These are phyloP conservation scores for Globisporangium lucens DNA, from an alignment of 352 stramenopile genomes.

Conservation along the genomic window DNA sequence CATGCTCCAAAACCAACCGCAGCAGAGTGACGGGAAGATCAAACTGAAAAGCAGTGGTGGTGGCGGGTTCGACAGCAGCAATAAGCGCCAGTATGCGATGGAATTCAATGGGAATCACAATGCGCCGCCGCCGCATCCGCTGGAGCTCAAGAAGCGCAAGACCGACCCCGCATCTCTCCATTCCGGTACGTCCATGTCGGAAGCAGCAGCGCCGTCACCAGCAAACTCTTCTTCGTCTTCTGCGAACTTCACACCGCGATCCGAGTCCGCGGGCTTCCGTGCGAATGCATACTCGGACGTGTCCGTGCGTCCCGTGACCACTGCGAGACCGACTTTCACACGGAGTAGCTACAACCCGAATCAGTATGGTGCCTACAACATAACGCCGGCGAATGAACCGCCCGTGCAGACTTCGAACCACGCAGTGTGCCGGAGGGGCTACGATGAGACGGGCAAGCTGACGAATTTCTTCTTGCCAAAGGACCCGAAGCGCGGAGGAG, in stretches of 20 bases:
- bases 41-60: slow-evolving; percentile 23
- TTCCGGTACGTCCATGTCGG: slow-evolving; percentile 2
- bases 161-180: slow-evolving; percentile 23
- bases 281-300: slow-evolving; percentile 71
- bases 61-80: slow-evolving; percentile 17
- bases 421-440: slow-evolving; percentile 54
- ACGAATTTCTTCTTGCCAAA: slow-evolving; percentile 75
- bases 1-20: slow-evolving; percentile 43
- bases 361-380: slow-evolving; percentile 65
- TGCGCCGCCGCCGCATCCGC: slow-evolving; percentile 18
- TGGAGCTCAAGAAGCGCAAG: slow-evolving; percentile 65
- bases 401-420: slow-evolving; percentile 35
- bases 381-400: slow-evolving; percentile 39
- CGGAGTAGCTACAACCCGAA: slow-evolving; percentile 64
- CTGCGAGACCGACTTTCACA: slow-evolving; percentile 35
- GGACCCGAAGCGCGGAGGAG: slow-evolving; percentile 28
- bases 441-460: slow-evolving; percentile 75
- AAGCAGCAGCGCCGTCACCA: neutral
- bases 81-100: slow-evolving; percentile 25
- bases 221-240: slow-evolving; percentile 7
- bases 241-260: slow-evolving; percentile 23
- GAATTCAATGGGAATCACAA: slow-evolving; percentile 18
- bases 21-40: slow-evolving; percentile 24
- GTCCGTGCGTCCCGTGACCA: slow-evolving; percentile 35
- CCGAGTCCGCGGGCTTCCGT: slow-evolving; percentile 39